Percentiles rank a stretch among this genome's conserved stretches.
phyloP scores from a whole-genome alignment of 805 yeast species.

The Candida dendrica region DNA sequence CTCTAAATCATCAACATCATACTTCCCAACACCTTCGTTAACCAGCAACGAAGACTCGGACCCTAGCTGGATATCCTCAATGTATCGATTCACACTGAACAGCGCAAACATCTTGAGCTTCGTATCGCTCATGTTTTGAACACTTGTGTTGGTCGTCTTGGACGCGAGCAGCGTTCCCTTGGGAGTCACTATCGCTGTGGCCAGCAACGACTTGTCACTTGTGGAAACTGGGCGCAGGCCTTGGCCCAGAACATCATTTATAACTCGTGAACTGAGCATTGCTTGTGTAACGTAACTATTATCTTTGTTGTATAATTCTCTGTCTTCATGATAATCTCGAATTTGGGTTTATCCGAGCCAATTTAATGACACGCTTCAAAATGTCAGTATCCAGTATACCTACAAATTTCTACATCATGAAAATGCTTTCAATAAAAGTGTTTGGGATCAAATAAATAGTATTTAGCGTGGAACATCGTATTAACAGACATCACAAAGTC shows the following conservation, averaged over 20 bases:
- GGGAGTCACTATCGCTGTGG: constrained; percentile 10
- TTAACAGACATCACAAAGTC: constrained; percentile 33
- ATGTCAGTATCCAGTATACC: too few species aligned
- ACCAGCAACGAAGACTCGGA: neutral
- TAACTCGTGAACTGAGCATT: constrained; percentile 14
- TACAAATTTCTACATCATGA: too few species aligned
- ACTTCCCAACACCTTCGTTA: neutral
- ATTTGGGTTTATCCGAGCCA: too few species aligned
- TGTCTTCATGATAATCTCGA: too few species aligned
- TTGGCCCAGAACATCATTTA: constrained; percentile 12
- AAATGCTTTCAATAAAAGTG: too few species aligned
- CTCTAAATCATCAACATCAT: constrained; percentile 1
- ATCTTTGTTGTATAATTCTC: too few species aligned
- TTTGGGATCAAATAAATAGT: neutral
- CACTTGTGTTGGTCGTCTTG: neutral
- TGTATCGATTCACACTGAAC: constrained; percentile 4
- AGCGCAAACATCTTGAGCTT: constrained; percentile 15
- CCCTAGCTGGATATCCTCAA: constrained; percentile 3
- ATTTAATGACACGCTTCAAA: neutral
- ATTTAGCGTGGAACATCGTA: neutral
- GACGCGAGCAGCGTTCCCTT: constrained; percentile 12
- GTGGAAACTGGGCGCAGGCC: constrained; percentile 10
- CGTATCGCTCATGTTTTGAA: neutral
- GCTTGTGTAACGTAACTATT: neutral
- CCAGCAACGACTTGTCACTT: constrained; percentile 8